Conservation (phyloP, 2,329 filamentous ascomycete genomes). For the Arthrocladium fulminans region DNA sequence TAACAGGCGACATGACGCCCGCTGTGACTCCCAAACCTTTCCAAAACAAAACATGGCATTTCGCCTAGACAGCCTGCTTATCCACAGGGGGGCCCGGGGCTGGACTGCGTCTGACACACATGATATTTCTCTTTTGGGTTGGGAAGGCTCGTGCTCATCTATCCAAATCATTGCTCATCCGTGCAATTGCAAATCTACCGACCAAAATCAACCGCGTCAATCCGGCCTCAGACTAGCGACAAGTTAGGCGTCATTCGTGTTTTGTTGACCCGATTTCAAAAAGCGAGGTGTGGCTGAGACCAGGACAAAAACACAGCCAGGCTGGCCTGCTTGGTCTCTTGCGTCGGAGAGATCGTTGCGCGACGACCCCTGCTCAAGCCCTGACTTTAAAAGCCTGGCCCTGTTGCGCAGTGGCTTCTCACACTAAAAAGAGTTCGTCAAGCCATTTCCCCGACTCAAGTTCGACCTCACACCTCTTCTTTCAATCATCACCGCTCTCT, state of each 20-base stretch:
- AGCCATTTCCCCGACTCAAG: constrained; percentile 10
- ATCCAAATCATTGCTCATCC: constrained; percentile 5
- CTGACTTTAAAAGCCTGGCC: constrained; percentile 5
- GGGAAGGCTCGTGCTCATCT: background rate
- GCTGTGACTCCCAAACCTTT: background rate
- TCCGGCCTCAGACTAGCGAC: background rate
- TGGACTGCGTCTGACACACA: background rate
- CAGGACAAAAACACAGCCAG: constrained; percentile 4
- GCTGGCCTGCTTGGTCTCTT: constrained; percentile 1
- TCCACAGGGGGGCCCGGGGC: background rate
- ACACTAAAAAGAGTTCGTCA: constrained; percentile 6
- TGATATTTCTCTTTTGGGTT: background rate
- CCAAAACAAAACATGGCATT: background rate
- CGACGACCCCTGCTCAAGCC: background rate
- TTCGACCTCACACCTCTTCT: constrained; percentile 11
- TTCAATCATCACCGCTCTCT: constrained; percentile 8
- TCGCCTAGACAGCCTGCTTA: background rate
- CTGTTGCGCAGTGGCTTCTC: constrained; percentile 7
- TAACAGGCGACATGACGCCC: background rate
- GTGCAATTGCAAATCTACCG: constrained; percentile 5
- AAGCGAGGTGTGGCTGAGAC: constrained; percentile 4
- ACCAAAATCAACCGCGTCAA: background rate
- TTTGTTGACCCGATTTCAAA: background rate
- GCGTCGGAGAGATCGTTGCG: background rate
- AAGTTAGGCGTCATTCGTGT: background rate